A percentile compares a stretch with the other conserved stretches of the same genome.
Conservation (phyloP, 345 rosid species). For the Ailanthus altissimus region DNA sequence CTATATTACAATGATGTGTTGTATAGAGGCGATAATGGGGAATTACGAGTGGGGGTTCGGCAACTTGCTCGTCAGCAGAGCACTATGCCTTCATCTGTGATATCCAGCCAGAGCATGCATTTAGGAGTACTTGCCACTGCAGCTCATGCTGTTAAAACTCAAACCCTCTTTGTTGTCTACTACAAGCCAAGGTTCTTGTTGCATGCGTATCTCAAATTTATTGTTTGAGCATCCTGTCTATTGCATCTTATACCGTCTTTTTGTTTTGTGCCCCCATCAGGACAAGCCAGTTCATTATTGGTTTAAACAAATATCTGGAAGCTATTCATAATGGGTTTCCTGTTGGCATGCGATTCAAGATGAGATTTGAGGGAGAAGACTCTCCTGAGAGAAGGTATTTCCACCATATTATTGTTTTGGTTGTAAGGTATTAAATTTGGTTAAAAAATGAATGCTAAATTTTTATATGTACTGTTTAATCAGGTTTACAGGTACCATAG, state of each 20-base stretch:
- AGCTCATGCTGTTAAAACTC: constrained; percentile 63
- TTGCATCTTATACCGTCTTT: neutral
- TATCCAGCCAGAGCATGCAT: constrained; percentile 84
- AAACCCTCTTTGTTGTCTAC: constrained; percentile 62
- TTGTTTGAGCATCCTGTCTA: neutral
- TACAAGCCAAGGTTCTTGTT: constrained; percentile 67
- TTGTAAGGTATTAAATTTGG: neutral
- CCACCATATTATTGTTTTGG: neutral
- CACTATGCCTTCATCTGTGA: constrained; percentile 62
- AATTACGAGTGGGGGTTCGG: constrained; percentile 65
- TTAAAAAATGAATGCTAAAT: neutral
- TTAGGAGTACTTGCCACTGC: constrained; percentile 86
- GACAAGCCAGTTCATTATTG: constrained; percentile 63
- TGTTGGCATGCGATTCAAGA: constrained; percentile 71
- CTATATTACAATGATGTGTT: constrained; percentile 7
- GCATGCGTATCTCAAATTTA: neutral
- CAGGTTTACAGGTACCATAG: constrained; percentile 71
- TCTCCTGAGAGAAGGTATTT: constrained; percentile 67
- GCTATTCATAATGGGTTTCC: constrained; percentile 46
- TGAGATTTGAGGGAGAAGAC: constrained; percentile 85
- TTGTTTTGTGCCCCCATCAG: constrained; percentile 35
- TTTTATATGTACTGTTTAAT: constrained; percentile 16
- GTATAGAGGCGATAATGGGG: constrained; percentile 56
- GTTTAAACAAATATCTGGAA: constrained; percentile 59
- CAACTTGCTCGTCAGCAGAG: constrained; percentile 54